These are phyloP conservation scores for Fusarium sp. DNA, from an alignment of 2,329 filamentous ascomycete species.

Conservation along the genomic window DNA sequence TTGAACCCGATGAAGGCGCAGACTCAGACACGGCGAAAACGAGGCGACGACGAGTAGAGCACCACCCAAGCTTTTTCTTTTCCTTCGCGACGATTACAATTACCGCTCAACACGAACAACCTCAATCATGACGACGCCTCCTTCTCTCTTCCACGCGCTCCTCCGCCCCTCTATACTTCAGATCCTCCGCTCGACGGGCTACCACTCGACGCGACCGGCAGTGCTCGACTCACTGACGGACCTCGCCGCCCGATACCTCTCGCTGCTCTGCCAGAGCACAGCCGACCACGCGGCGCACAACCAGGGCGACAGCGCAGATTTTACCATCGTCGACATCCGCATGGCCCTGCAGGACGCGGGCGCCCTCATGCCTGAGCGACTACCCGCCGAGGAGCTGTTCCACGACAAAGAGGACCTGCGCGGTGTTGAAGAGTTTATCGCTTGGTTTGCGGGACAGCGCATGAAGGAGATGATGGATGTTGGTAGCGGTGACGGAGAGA, in stretches of 20 bases:
- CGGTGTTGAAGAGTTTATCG: slow-evolving; percentile 81
- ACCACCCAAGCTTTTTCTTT: neutral
- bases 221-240: slow-evolving; percentile 92
- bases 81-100: slow-evolving; percentile 2
- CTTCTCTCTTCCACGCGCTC: slow-evolving; percentile 75
- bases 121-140: slow-evolving; percentile 59
- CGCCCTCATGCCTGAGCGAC: slow-evolving; percentile 76
- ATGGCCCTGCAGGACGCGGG: slow-evolving; percentile 87
- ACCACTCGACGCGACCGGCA: slow-evolving; percentile 82
- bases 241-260: slow-evolving; percentile 84
- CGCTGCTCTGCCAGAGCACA: slow-evolving; percentile 78
- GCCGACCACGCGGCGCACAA: slow-evolving; percentile 78
- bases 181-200: slow-evolving; percentile 91
- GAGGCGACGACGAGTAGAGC: slow-evolving; percentile 39
- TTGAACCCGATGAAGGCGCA: slow-evolving; percentile 47
- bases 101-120: neutral
- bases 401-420: slow-evolving; percentile 79
- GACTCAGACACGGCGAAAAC: slow-evolving; percentile 42
- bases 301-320: slow-evolving; percentile 65
- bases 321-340: slow-evolving; percentile 78
- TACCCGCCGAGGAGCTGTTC: slow-evolving; percentile 76
- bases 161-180: slow-evolving; percentile 89
- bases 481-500: slow-evolving; percentile 76
- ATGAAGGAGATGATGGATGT: slow-evolving; percentile 86
- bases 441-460: slow-evolving; percentile 80